A percentile compares a stretch with the other conserved stretches of the same genome.
Evolutionary conservation across 305 asterid species (phyloP).

Genomic region (Solanum hybrid): DNA sequence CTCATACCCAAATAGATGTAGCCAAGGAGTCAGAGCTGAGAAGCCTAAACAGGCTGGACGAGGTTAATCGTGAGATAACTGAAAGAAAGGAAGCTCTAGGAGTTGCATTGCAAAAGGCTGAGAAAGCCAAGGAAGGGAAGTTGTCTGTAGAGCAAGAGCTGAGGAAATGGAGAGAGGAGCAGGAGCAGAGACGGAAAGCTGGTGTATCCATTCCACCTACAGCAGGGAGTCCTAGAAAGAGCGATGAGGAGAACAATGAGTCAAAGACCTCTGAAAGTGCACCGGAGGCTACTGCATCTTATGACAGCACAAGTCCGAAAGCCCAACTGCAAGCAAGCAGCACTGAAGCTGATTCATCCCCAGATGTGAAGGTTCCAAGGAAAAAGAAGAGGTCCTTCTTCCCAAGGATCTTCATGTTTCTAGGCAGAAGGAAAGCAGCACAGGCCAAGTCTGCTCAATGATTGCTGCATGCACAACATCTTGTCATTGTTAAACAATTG

Average conservation of each 20-base stretch:
- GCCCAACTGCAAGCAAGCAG: slow-evolving; percentile 17
- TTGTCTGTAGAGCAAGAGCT: slow-evolving; percentile 66
- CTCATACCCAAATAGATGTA: slow-evolving; percentile 49
- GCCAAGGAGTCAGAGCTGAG: slow-evolving; percentile 64
- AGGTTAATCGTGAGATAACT: slow-evolving; percentile 36
- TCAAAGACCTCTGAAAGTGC: slow-evolving; percentile 16
- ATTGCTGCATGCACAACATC: neutral
- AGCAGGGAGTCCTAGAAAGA: slow-evolving; percentile 26
- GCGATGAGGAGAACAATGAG: slow-evolving; percentile 36
- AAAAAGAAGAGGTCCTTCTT: slow-evolving; percentile 69
- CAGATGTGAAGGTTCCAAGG: slow-evolving; percentile 32
- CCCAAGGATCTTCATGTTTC: slow-evolving; percentile 70
- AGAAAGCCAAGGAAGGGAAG: slow-evolving; percentile 64
- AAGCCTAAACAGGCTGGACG: slow-evolving; percentile 60
- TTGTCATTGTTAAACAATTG: neutral
- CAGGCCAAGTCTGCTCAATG: slow-evolving; percentile 13
- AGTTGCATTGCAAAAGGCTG: slow-evolving; percentile 51
- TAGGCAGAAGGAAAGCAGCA: slow-evolving; percentile 44
- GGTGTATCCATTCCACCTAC: slow-evolving; percentile 23
- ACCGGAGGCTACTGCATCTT: slow-evolving; percentile 23
- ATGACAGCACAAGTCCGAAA: slow-evolving; percentile 27
- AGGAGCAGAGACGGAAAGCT: slow-evolving; percentile 53
- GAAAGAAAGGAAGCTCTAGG: slow-evolving; percentile 45
- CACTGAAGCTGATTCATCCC: slow-evolving; percentile 39
- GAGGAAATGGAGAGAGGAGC: slow-evolving; percentile 69